Percentiles rank a stretch among this genome's conserved stretches.
phyloP scores from a whole-genome alignment of 2,329 filamentous ascomycete species.

The Aspergillus arachidicola region DNA sequence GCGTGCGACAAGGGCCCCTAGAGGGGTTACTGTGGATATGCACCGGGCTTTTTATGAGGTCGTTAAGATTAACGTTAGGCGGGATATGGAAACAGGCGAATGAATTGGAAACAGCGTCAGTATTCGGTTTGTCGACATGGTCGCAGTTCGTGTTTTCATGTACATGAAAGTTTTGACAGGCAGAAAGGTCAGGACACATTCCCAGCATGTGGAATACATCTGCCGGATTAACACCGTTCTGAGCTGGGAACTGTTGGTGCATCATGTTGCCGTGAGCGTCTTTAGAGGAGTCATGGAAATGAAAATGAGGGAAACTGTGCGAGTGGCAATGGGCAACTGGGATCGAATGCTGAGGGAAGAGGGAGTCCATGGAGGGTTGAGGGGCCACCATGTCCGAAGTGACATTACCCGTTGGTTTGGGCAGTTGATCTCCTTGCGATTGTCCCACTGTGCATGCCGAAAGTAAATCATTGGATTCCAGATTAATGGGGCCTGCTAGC shows the following conservation, averaged over 20 bases:
- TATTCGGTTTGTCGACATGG: constrained; percentile 25
- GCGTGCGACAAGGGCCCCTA: constrained; percentile 35
- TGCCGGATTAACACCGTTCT: constrained; percentile 35
- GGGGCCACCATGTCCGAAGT: constrained; percentile 19
- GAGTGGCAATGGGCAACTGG: constrained; percentile 27
- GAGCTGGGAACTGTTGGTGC: constrained; percentile 26
- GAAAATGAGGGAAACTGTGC: constrained; percentile 31
- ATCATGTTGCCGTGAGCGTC: constrained; percentile 29
- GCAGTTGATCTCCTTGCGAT: constrained; percentile 19
- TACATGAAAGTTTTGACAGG: constrained; percentile 30
- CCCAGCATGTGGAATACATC: constrained; percentile 42
- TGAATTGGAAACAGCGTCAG: constrained; percentile 23
- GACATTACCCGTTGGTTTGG: constrained; percentile 25
- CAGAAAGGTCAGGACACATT: constrained; percentile 34
- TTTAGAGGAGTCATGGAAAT: constrained; percentile 34
- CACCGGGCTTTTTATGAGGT: constrained; percentile 30
- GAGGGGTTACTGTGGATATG: constrained; percentile 25
- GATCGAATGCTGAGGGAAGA: constrained; percentile 24
- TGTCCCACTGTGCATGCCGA: constrained; percentile 25
- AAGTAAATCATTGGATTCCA: constrained; percentile 33
- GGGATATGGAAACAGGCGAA: constrained; percentile 36
- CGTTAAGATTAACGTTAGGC: constrained; percentile 31
- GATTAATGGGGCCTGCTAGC: constrained; percentile 31
- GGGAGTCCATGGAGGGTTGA: constrained; percentile 15
- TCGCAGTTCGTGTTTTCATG: constrained; percentile 20